Base-by-base conservation (phyloP, 495 filamentous ascomycete genomes). In the Talaromyces liani region DNA sequence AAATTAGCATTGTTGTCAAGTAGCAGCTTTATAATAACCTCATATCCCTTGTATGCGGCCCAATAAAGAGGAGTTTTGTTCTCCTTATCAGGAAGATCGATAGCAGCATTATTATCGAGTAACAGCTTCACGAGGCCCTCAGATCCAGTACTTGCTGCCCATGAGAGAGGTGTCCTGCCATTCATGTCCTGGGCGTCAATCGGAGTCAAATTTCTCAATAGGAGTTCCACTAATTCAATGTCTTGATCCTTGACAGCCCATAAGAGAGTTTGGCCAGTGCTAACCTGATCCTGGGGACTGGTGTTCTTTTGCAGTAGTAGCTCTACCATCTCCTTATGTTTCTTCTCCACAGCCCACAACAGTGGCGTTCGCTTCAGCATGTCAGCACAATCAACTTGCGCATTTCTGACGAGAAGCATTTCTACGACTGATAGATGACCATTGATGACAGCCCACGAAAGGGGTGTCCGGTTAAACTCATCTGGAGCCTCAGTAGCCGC, bases 391-490 rank as follows among this genome's bases (percentile, higher is more conserved):
- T 65, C 41, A 22, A 65, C 24, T 24, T 69, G 59, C 24, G 64
- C 65, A 54, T 61, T 47, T 16, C 59, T 65, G 20, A 58, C 64
- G 22, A 67, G 61, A 25, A 72, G 60, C 20, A 69, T 41, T 39
- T 66, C 62, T 22, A 72, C 67, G 36, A 66, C 54, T 33, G 56
- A 65, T 63, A 68, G 57, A 31, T 70, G 10, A 18, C 68, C 68
- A 24, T 55, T 60, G 51, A 36, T 33, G 47, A 62, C 68, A 54
- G 67, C 67, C 51, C 33, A 60, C 31, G 55, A 64, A n/a, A 75
- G 63, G 36, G 72, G 70, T n/a, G 73, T 73, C 59, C 54, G 62
- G 18, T 63, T 65, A 56, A 56, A 39, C 0, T 34, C 54, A 58
- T 72, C 65, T 54, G 49, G 64, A 16, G 53, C 24, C 34, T 72